Base-by-base conservation (phyloP, 2,329 filamentous ascomycete species). In the Acephala macrosclerotiorum region DNA sequence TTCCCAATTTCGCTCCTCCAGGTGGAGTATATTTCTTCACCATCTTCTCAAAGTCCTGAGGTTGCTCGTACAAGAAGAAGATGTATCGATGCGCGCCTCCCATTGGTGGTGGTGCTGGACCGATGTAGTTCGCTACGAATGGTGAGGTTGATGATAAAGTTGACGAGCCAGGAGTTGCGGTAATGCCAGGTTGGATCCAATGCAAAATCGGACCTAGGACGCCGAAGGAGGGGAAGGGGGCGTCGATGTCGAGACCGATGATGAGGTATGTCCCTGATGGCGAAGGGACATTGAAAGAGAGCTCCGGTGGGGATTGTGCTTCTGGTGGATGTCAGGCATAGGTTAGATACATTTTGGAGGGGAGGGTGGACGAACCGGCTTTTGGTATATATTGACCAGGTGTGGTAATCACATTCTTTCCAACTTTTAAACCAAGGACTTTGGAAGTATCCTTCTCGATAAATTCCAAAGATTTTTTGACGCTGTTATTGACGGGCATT, bases 1-100 rank as follows among this genome's bases (percentile, higher is more conserved):
- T 75, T 0, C 78, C 70, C 58, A 84, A n/a, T 0, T 75, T 71
- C 63, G 79, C 75, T 0, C 77, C 79, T 25, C 73, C 72, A 8
- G 76, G 66, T 53, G 80, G 77, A 25, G 75, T 76, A 67, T 78
- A 75, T 29, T 71, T 74, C 59, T 68, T 71, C 38, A n/a, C 38
- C 12, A 42, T 12, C 6, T 60, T 70, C 20, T 79, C 74, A 53
- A 84, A 80, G 1, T 69, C 76, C 29, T 64, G 72, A 0, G 83
- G 82, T 72, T 85, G 81, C 67, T 83, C 79, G 65, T 80, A 85
- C 25, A 85, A 70, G 65, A 84, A 77, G 70, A 84, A 85, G 3
- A 78, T 63, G 69, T 85, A 85, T 0, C 83, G 80, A 73, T 85
- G 83, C 11, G 83, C 81, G 8, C 75, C 68, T 63, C 80, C 82